Conservation (phyloP, 2,329 filamentous ascomycete species). For the Xylariaceae sp. region DNA sequence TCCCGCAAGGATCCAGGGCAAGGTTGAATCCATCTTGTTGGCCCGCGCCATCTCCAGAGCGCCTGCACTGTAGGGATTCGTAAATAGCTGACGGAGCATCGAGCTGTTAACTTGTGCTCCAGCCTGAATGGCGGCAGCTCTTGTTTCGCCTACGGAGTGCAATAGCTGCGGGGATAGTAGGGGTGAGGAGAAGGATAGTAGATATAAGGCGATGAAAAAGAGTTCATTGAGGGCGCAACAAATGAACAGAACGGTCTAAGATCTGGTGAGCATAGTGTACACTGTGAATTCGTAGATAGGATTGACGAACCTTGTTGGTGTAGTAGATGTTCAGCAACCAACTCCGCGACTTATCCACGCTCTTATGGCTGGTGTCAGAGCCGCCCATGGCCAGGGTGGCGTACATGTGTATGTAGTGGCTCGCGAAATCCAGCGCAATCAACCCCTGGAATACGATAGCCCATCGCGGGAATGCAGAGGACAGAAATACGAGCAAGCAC, state of each 20-base stretch:
- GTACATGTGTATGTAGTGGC: conserved; percentile 99
- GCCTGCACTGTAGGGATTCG: conserved; percentile 87
- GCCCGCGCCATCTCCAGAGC: conserved; percentile 90
- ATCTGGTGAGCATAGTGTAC: conserved; percentile 18
- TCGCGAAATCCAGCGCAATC: conserved; percentile 90
- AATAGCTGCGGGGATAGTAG: conserved; percentile 84
- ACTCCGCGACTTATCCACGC: conserved; percentile 83
- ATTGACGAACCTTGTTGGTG: conserved; percentile 79
- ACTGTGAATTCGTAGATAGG: background rate
- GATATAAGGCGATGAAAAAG: conserved; percentile 98
- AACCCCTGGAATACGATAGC: conserved; percentile 91
- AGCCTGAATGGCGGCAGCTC: conserved; percentile 58
- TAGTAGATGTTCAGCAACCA: conserved; percentile 95
- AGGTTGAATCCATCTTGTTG: conserved; percentile 83
- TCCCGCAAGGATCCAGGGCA: conserved; percentile 71
- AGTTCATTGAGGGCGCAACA: conserved; percentile 91
- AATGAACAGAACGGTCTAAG: conserved; percentile 83
- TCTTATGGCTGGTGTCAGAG: conserved; percentile 84
- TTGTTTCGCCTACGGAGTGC: conserved; percentile 58
- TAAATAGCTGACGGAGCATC: conserved; percentile 74
- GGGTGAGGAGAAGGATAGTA: conserved; percentile 94
- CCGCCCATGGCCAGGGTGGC: conserved; percentile 88
- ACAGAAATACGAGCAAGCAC: conserved; percentile 91
- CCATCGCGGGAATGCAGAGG: conserved; percentile 92
- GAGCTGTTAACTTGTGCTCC: conserved; percentile 72